These are phyloP conservation scores for Daldinia decipiens DNA, from an alignment of 495 filamentous ascomycete genomes.

Conservation along the genomic window DNA sequence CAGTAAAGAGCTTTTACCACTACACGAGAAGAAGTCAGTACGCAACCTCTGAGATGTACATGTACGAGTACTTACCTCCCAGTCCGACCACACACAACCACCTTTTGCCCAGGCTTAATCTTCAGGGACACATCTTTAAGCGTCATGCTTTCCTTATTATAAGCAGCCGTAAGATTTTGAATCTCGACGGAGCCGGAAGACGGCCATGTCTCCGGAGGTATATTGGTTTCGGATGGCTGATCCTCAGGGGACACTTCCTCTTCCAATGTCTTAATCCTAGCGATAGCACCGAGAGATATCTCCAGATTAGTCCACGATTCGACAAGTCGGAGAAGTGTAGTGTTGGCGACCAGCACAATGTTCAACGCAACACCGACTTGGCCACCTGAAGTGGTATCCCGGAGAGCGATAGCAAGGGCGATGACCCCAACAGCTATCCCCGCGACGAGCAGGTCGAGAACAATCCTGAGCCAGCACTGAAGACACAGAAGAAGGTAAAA, in stretches of 20 bases:
- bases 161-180: conserved; percentile 50
- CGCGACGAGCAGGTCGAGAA: conserved; percentile 59
- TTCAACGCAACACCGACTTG: conserved; percentile 54
- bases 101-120: conserved; percentile 66
- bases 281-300: conserved; percentile 56
- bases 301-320: conserved; percentile 55
- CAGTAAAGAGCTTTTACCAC: conserved; percentile 57
- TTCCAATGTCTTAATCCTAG: conserved; percentile 67
- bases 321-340: conserved; percentile 51
- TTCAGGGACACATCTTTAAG: conserved; percentile 62
- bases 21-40: conserved; percentile 22
- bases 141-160: conserved; percentile 28
- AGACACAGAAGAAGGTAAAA: conserved; percentile 64
- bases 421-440: conserved; percentile 55
- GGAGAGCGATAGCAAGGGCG: conserved; percentile 50
- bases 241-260: conserved; percentile 61
- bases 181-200: conserved; percentile 62
- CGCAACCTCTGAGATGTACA: background rate
- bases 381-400: conserved; percentile 46
- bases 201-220: conserved; percentile 59
- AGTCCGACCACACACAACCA: conserved; percentile 61
- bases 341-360: conserved; percentile 50
- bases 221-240: conserved; percentile 57
- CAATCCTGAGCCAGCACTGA: conserved; percentile 63
- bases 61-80: conserved; percentile 36